These are phyloP conservation scores for Dioscorea cayenensis DNA, from an alignment of 116 monocot species.

Conservation along the genomic window DNA sequence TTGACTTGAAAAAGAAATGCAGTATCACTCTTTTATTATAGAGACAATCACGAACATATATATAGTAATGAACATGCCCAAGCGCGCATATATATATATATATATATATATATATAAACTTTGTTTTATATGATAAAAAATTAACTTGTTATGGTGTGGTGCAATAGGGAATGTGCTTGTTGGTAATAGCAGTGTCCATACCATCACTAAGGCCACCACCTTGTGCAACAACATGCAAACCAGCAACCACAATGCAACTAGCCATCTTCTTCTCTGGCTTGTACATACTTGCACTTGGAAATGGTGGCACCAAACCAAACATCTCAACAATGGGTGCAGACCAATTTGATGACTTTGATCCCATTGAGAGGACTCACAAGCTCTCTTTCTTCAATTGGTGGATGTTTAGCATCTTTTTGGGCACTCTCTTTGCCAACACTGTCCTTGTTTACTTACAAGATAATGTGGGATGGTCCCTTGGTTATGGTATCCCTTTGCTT, in stretches of 20 bases:
- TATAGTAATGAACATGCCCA: too few species aligned
- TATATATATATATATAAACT: too few species aligned
- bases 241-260: slow-evolving; percentile 30
- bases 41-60: too few species aligned
- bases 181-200: slow-evolving; percentile 34
- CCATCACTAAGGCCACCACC: slow-evolving; percentile 35
- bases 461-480: slow-evolving; percentile 57
- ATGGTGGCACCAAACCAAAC: slow-evolving; percentile 63
- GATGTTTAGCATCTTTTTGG: slow-evolving; percentile 70
- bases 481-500: slow-evolving; percentile 47
- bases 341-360: slow-evolving; percentile 70
- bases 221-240: slow-evolving; percentile 11
- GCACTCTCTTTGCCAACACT: slow-evolving; percentile 64
- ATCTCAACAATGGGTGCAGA: slow-evolving; percentile 68
- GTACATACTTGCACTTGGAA: slow-evolving; percentile 41
- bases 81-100: too few species aligned
- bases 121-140: too few species aligned
- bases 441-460: slow-evolving; percentile 68
- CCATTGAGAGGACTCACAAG: slow-evolving; percentile 43
- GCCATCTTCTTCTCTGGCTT: slow-evolving; percentile 53
- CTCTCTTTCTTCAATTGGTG: slow-evolving; percentile 91
- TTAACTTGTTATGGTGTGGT: too few species aligned
- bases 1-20: too few species aligned
- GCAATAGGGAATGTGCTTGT: slow-evolving; percentile 45
- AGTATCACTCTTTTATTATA: too few species aligned